Evolutionary conservation across 2,329 filamentous ascomycete species (phyloP), one percentile per base, ranked within the genome.

Genomic region (Fusarium sp.): DNA sequence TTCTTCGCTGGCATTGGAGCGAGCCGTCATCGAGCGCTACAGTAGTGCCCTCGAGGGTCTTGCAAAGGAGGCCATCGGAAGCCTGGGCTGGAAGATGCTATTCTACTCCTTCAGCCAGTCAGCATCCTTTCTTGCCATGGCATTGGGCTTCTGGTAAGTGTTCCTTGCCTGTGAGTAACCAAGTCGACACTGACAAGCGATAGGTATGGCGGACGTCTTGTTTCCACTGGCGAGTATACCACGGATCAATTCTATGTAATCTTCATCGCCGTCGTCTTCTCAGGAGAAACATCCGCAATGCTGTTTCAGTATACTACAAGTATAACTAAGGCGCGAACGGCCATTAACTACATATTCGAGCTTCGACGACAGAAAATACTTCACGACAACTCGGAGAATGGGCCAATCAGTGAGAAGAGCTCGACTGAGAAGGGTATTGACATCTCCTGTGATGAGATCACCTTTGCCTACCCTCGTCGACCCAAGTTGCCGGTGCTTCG

Each of bases 381-480:
- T 4, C 70, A 70, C 11, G 80, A 80, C 36, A 72, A 71, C 4
- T 73, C 77, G 20, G 69, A 70, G 5, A 64, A 76, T 11, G 69
- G 54, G 1, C 52, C 65, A 16, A 45, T 13, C 13, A 28, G 20
- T 34, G 59, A 66, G 47, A 71, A 56, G 44, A 38, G 4, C 15
- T 46, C 20, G 6, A 49, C 40, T 1, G 66, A 64, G 30, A 73
- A 78, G 61, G 74, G 78, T 7, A 72, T 77, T n/a, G 72, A 76
- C 1, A 69, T 89, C 1, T 77, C 81, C n/a, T 84, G 89, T 64
- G 77, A 82, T 20, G 76, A 85, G 12, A 80, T 91, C 15, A 74
- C 81, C 12, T 91, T 91, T 74, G 80, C 86, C 1, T 91, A 91
- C 60, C 86, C 88, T 6, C 69, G 78, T 38, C 72, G 80, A 13